phyloP scores from a whole-genome alignment of 352 stramenopile genomes.

The Phytophthora syringae region DNA sequence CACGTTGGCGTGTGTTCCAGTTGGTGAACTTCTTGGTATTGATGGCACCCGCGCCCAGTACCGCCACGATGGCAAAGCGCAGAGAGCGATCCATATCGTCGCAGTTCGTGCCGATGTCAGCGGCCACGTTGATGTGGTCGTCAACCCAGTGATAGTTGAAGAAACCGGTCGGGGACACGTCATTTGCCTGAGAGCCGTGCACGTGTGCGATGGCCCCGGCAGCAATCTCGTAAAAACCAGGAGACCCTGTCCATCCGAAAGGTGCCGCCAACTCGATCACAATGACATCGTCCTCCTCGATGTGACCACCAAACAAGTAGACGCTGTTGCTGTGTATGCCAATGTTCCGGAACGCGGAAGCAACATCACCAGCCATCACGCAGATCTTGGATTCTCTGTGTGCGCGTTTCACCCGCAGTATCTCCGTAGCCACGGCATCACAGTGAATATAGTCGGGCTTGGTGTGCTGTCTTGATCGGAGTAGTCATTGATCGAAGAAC shows the following conservation, averaged over 20 bases:
- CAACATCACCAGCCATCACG: conserved; percentile 20
- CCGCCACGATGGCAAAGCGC: conserved; percentile 16
- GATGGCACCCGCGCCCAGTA: conserved; percentile 21
- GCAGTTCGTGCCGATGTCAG: not conserved
- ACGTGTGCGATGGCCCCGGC: conserved; percentile 16
- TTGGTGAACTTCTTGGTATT: conserved; percentile 28
- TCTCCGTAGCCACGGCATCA: conserved; percentile 17
- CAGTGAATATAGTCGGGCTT: too few relatives aligned
- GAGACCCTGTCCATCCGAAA: conserved; percentile 31
- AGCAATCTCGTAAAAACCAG: conserved; percentile 16
- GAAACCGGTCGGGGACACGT: not conserved
- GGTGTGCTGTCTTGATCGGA: conserved; percentile 25
- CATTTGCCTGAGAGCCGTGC: conserved; percentile 8
- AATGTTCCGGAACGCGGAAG: conserved; percentile 14
- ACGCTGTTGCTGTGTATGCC: conserved; percentile 25
- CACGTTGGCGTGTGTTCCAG: conserved; percentile 20
- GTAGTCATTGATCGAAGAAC: too few relatives aligned
- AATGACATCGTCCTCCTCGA: conserved; percentile 24
- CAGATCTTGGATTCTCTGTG: not conserved
- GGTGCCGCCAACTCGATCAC: conserved; percentile 24
- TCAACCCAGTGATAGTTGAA: too few relatives aligned
- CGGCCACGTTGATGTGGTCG: conserved; percentile 14
- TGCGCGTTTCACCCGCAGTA: conserved; percentile 6
- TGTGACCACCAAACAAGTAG: conserved; percentile 8
- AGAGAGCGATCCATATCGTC: conserved; percentile 14